Conservation (phyloP, 371 early-diverging fungal species). For the Mucor racemosus region DNA sequence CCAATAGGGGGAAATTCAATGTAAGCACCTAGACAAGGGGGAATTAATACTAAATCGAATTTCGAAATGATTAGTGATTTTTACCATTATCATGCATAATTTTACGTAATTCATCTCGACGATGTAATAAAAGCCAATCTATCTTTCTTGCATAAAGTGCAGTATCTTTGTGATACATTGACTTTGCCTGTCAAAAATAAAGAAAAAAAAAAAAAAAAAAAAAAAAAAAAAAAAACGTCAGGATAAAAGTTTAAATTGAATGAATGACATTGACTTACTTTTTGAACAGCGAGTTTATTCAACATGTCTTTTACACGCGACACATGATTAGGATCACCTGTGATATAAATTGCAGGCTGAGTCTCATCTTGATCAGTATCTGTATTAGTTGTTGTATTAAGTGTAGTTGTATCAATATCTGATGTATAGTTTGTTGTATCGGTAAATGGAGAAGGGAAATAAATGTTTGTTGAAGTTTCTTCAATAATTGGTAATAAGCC, state of each 20-base stretch:
- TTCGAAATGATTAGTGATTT: neutral
- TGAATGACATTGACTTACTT: slow-evolving; percentile 24
- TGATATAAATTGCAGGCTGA: slow-evolving; percentile 41
- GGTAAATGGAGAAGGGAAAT: slow-evolving; percentile 72
- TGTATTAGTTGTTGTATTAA: neutral
- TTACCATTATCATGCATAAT: slow-evolving; percentile 80
- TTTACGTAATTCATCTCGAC: slow-evolving; percentile 63
- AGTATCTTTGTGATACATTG: slow-evolving; percentile 51
- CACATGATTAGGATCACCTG: slow-evolving; percentile 44
- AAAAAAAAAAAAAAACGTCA: slow-evolving; percentile 1
- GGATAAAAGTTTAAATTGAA: slow-evolving; percentile 1
- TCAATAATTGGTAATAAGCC: slow-evolving; percentile 73
- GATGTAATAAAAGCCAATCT: slow-evolving; percentile 76
- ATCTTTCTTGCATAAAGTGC: slow-evolving; percentile 67
- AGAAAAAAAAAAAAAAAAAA: neutral
- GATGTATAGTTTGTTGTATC: slow-evolving; percentile 13
- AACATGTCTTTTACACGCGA: slow-evolving; percentile 53
- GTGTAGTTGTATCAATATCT: neutral
- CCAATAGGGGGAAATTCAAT: slow-evolving; percentile 72
- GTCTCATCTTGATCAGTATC: slow-evolving; percentile 20
- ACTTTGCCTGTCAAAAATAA: slow-evolving; percentile 35
- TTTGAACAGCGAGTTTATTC: slow-evolving; percentile 44
- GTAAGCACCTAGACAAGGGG: slow-evolving; percentile 40
- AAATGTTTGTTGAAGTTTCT: slow-evolving; percentile 77
- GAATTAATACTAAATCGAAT: neutral